These are phyloP conservation scores for Drechslerella coelobrocha DNA, from an alignment of 2,329 filamentous ascomycete genomes.

Conservation along the genomic window DNA sequence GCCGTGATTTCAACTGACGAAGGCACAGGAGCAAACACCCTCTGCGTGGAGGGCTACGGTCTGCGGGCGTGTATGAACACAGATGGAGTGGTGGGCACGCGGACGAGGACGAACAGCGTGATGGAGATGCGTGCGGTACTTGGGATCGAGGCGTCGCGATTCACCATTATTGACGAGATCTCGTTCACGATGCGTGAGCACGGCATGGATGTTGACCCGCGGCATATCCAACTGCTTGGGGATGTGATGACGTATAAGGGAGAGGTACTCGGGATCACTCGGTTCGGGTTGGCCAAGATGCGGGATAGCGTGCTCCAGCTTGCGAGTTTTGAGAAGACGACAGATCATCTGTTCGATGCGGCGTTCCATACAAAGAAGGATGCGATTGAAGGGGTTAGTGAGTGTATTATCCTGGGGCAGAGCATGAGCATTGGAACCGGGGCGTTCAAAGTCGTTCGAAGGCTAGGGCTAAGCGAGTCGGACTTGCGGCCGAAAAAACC, in stretches of 20 bases:
- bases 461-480: slow-evolving; percentile 70
- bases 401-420: slow-evolving; percentile 98
- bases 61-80: slow-evolving; percentile 90
- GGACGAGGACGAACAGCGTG: slow-evolving; percentile 80
- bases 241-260: slow-evolving; percentile 99
- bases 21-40: slow-evolving; percentile 71
- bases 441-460: slow-evolving; percentile 84
- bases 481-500: slow-evolving; percentile 67
- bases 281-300: slow-evolving; percentile 96
- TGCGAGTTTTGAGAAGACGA: slow-evolving; percentile 96
- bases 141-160: slow-evolving; percentile 84
- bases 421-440: slow-evolving; percentile 90
- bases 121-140: slow-evolving; percentile 87
- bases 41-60: slow-evolving; percentile 92
- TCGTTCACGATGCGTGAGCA: slow-evolving; percentile 79
- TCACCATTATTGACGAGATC: slow-evolving; percentile 88
- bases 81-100: slow-evolving; percentile 81
- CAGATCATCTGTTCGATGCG: slow-evolving; percentile 94
- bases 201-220: slow-evolving; percentile 89
- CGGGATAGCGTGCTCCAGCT: slow-evolving; percentile 91
- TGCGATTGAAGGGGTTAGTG: slow-evolving; percentile 87
- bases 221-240: slow-evolving; percentile 95
- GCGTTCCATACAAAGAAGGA: slow-evolving; percentile 91
- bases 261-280: slow-evolving; percentile 92
- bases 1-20: slow-evolving; percentile 88